phyloP scores from a whole-genome alignment of 495 filamentous ascomycete genomes.

The Melanomma pulvis-pyrius region DNA sequence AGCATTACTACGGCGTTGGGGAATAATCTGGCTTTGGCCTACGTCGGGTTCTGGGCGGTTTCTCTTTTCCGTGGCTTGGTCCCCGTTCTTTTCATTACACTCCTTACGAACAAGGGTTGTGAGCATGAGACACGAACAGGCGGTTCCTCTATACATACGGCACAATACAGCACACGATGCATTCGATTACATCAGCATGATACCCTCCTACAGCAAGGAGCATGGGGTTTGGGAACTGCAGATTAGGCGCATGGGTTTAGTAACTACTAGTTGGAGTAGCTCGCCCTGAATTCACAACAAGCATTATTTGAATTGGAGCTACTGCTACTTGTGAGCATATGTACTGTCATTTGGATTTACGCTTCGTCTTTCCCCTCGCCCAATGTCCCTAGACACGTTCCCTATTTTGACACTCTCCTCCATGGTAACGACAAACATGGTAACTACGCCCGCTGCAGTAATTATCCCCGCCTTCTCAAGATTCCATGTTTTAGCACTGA shows the following conservation, averaged over 20 bases:
- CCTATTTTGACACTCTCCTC: too few relatives aligned
- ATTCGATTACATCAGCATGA: slow-evolving; percentile 24
- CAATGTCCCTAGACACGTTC: too few relatives aligned
- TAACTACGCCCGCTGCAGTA: too few relatives aligned
- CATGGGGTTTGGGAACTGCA: slow-evolving; percentile 9
- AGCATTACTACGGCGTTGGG: background rate
- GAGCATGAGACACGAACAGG: slow-evolving; percentile 3
- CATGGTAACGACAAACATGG: too few relatives aligned
- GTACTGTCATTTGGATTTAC: background rate
- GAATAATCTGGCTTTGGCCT: background rate
- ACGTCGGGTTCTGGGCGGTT: background rate
- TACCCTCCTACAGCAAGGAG: slow-evolving; percentile 30
- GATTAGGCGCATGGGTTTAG: background rate
- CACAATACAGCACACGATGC: slow-evolving; percentile 18
- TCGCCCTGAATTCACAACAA: background rate
- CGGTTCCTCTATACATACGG: background rate
- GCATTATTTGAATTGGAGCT: background rate
- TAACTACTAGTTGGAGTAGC: background rate
- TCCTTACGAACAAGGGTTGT: background rate
- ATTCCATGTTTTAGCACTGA: background rate
- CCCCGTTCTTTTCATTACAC: background rate
- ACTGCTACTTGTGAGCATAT: too few relatives aligned
- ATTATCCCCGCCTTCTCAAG: background rate
- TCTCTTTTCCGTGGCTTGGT: background rate
- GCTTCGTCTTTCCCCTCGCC: too few relatives aligned